phyloP scores from a whole-genome alignment of 441 rosid genomes.

The Euphorbia neoarborescens region DNA sequence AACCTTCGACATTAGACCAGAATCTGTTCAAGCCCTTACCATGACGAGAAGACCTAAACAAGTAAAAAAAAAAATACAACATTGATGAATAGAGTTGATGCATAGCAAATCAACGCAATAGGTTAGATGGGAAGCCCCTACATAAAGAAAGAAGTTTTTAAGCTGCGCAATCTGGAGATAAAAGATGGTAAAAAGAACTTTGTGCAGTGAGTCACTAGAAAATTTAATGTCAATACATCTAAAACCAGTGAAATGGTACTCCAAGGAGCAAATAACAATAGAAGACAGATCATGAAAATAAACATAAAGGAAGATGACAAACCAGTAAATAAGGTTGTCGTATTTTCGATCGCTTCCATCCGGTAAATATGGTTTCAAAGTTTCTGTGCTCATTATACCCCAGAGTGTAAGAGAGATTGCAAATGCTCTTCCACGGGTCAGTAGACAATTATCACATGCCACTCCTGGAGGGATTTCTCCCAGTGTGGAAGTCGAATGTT shows the following conservation, averaged over 20 bases:
- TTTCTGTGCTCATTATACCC: conserved; percentile 45
- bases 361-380: conserved; percentile 43
- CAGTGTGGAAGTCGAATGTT: conserved; percentile 38
- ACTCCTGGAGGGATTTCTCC: conserved; percentile 31
- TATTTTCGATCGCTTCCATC: conserved; percentile 24
- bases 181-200: background rate
- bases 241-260: background rate
- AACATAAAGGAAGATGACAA: conserved; percentile 19
- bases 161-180: background rate
- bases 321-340: conserved; percentile 69
- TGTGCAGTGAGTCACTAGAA: background rate
- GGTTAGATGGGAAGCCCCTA: background rate
- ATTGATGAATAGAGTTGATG: background rate
- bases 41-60: conserved; percentile 58
- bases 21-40: conserved; percentile 87
- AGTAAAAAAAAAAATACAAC: background rate
- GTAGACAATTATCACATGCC: conserved; percentile 33
- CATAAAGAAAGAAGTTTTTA: background rate
- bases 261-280: conserved; percentile 7
- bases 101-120: background rate
- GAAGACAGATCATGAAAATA: background rate
- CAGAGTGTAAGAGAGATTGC: conserved; percentile 58
- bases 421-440: conserved; percentile 77
- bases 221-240: background rate
- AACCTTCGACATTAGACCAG: conserved; percentile 83